Base-by-base conservation (phyloP, 164 flowering plant genomes). In the Chimonanthus salicifolius region DNA sequence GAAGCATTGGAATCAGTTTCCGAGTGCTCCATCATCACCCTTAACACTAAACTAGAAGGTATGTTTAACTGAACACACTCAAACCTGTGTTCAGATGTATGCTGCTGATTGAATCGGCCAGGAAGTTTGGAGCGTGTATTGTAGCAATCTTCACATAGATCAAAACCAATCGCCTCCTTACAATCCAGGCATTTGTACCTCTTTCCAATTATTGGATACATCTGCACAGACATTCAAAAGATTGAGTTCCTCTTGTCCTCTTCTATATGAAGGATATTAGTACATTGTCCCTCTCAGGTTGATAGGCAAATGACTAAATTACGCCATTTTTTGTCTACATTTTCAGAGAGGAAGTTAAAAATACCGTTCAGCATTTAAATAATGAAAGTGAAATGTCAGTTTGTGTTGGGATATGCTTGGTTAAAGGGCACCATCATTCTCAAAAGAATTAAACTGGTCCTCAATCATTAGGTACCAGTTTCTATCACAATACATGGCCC, bases 91-190 rank as follows among this genome's bases (percentile, higher is more conserved):
- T 88, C 92, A 18, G 87, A 79, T 6, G 81, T 90, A 75, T 94
- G 97, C 77, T 89, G 90, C 83, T 94, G 98, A 81, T 92, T 94
- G 78, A 94, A 94, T 72, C 95, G 83, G 8, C 98, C 97, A 11
- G 94, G 95, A 70, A 83, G 88, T 83, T 88, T 88, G 60, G 94
- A 90, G 5, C 67, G 20, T 43, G 89, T 84, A 21, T 79, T 75
- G 66, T 94, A 92, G 79, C 97, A 94, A 7, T 80, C 81, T 62
- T 82, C 85, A 76, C 97, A 94, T 20, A 92, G 88, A 72, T 94
- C 97, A 69, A 85, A 94, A 11, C 98, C 98, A 0, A 87, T 80
- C 48, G 10, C 45, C 78, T 92, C 97, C 58, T 49, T 60, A 74
- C 98, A 94, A 73, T 90, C 94, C 79, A 74, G 79, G 87, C 97